A percentile compares a stretch with the other conserved stretches of the same genome.
These are phyloP conservation scores for Fonsecaea monophora DNA, from an alignment of 2,329 filamentous ascomycete species.

Conservation along the genomic window DNA sequence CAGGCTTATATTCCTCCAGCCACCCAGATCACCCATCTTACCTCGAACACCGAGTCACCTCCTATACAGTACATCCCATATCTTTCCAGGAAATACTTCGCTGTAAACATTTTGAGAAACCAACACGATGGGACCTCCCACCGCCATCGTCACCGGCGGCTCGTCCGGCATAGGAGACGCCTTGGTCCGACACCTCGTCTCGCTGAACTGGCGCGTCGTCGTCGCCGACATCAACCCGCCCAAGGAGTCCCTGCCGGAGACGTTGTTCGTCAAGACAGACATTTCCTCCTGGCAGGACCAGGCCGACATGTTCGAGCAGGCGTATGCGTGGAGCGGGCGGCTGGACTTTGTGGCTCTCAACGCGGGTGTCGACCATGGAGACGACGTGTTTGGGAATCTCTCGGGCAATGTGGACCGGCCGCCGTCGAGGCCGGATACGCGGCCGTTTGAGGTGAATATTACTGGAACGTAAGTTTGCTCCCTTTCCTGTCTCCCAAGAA, in stretches of 20 bases:
- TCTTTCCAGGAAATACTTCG: too few species aligned
- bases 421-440: constrained; percentile 16
- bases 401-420: constrained; percentile 12
- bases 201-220: constrained; percentile 19
- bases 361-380: constrained; percentile 23
- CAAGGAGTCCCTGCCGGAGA: not conserved
- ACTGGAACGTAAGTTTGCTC: constrained; percentile 11
- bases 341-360: constrained; percentile 26
- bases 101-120: too few species aligned
- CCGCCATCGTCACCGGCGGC: constrained; percentile 42
- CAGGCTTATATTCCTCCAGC: too few species aligned
- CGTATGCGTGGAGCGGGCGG: constrained; percentile 22
- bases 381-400: constrained; percentile 21
- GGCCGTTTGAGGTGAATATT: constrained; percentile 15
- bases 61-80: too few species aligned
- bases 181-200: constrained; percentile 21
- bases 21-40: too few species aligned
- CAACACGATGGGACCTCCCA: constrained; percentile 11
- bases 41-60: too few species aligned
- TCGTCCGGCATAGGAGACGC: constrained; percentile 39
- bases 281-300: constrained; percentile 27
- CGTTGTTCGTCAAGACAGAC: constrained; percentile 22
- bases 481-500: too few species aligned
- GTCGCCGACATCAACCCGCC: constrained; percentile 22
- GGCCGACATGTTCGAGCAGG: constrained; percentile 22